Evolutionary conservation across 2,329 filamentous ascomycete genomes (phyloP), one percentile per base, ranked within the genome.

Genomic region (Phaeosphaeriaceae sp.): DNA sequence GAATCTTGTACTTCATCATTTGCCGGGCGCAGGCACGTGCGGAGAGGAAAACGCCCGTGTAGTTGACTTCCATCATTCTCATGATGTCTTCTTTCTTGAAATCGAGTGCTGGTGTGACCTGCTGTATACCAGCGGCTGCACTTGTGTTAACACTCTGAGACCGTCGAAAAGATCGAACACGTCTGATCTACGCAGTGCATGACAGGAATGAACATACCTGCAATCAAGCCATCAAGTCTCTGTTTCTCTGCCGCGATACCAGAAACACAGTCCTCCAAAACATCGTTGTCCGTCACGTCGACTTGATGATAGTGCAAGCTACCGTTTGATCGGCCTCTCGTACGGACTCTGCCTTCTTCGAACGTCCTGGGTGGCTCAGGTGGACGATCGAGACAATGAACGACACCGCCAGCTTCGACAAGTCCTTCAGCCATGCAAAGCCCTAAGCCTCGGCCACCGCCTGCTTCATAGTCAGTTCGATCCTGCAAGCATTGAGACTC

Each of bases 91-190:
- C 81, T 53, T 80, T 76, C 2, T 82, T 78, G 75, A 96, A 95
- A 41, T 96, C 91, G 56, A 96, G 81, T 0, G 93, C 92, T 0
- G 91, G 79, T 0, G 87, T 91, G 76, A 94, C 90, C 77, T 95
- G 89, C 78, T 96, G 91, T 68, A 92, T 89, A 1, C 85, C 89
- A 0, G 89, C 89, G 0, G 88, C 88, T 75, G 54, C 11, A 6
- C 25, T 31, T 11, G 11, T 6, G 11, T 31, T 31, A 31, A 31
- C 11, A n/a, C n/a, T n/a, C n/a, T n/a, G n/a, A n/a, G n/a, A n/a
- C n/a, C n/a, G n/a, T n/a, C n/a, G n/a, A n/a, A n/a, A n/a, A n/a
- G n/a, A n/a, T n/a, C n/a, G n/a, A n/a, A n/a, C n/a, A n/a, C n/a
- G n/a, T n/a, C n/a, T n/a, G n/a, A n/a, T n/a, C n/a, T n/a, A n/a